Evolutionary conservation across 148 eudicot genomes (phyloP).

Genomic region (Vaccinium macrocarpon): DNA sequence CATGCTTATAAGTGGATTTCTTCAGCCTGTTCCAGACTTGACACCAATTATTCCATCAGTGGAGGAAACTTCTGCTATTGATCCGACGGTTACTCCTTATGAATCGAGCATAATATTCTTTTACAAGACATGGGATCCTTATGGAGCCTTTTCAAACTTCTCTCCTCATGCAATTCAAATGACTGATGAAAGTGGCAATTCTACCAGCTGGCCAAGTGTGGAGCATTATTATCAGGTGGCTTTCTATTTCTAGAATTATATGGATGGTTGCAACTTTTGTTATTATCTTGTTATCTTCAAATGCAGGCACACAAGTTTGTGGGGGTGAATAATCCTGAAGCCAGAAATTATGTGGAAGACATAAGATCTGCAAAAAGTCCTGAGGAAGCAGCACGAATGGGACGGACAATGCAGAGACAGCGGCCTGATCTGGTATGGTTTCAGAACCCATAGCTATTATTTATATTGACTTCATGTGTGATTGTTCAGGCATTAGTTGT

Average conservation of each 20-base stretch:
- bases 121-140: slow-evolving; percentile 93
- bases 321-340: slow-evolving; percentile 64
- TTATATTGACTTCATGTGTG: background rate
- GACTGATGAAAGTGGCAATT: slow-evolving; percentile 60
- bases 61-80: slow-evolving; percentile 81
- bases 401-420: slow-evolving; percentile 77
- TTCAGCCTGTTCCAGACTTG: slow-evolving; percentile 88
- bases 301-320: slow-evolving; percentile 85
- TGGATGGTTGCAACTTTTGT: slow-evolving; percentile 1
- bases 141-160: slow-evolving; percentile 95
- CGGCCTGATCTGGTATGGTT: slow-evolving; percentile 74
- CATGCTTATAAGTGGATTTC: slow-evolving; percentile 94
- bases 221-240: slow-evolving; percentile 97
- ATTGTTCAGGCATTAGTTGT: background rate
- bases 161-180: slow-evolving; percentile 83
- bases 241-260: background rate
- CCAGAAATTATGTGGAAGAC: slow-evolving; percentile 55
- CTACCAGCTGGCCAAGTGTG: slow-evolving; percentile 78
- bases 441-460: background rate
- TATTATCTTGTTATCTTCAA: background rate
- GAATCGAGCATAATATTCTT: slow-evolving; percentile 81
- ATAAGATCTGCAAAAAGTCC: slow-evolving; percentile 82
- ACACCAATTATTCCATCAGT: slow-evolving; percentile 76
- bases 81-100: slow-evolving; percentile 69
- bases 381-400: slow-evolving; percentile 95